phyloP scores from a whole-genome alignment of 176 grass and related monocot genomes.

The Oryza nivara region DNA sequence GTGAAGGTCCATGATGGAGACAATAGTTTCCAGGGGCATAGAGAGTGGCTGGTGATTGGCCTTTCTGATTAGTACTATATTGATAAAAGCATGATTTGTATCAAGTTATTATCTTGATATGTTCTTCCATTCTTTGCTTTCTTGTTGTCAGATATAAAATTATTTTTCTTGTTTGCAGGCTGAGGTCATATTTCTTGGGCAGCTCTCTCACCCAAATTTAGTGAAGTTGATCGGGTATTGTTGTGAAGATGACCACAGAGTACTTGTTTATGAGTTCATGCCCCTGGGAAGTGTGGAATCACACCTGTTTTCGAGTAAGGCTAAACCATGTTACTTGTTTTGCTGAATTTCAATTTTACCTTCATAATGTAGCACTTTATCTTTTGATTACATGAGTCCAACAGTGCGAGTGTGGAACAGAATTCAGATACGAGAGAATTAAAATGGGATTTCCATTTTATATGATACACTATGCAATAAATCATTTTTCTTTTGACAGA shows the following conservation, averaged over 20 bases:
- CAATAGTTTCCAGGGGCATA: conserved; percentile 82
- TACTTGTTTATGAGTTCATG: conserved; percentile 87
- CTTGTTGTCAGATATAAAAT: neutral
- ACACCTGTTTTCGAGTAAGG: conserved; percentile 74
- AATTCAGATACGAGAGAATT: neutral
- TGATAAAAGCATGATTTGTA: neutral
- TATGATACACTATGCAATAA: neutral
- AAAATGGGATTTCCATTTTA: neutral
- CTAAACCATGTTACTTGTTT: neutral
- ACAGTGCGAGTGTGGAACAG: neutral
- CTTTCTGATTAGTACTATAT: conserved; percentile 15
- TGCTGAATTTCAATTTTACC: neutral
- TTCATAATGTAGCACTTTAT: neutral
- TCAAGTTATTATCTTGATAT: neutral
- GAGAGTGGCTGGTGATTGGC: conserved; percentile 73
- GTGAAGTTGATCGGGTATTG: conserved; percentile 82
- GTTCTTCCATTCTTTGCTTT: neutral
- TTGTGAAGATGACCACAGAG: conserved; percentile 69
- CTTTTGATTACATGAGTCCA: neutral
- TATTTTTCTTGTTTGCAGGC: conserved; percentile 46
- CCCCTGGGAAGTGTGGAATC: conserved; percentile 75
- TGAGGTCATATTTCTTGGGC: conserved; percentile 85
- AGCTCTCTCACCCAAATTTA: conserved; percentile 88
- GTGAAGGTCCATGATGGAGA: conserved; percentile 87
- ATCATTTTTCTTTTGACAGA: too few relatives aligned